Conservation (phyloP, 139 green algal genomes). For the Chlamydomonas incerta region DNA sequence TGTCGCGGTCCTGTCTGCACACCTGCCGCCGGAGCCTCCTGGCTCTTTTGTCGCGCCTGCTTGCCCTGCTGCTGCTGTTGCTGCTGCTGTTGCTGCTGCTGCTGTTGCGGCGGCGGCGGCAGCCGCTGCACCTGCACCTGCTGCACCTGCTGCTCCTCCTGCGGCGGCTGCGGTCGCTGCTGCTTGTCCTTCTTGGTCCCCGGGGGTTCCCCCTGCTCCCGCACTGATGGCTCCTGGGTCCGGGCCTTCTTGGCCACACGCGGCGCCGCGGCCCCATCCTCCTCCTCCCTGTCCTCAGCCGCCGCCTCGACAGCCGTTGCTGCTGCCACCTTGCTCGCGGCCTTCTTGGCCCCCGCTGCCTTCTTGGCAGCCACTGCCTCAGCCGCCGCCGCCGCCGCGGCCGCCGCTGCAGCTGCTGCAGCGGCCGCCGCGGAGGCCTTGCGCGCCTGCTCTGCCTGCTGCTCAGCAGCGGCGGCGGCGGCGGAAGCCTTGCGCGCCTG, state of each 20-base stretch:
- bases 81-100: neutral
- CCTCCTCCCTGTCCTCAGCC: neutral
- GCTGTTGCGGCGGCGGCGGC: slow-evolving; percentile 7
- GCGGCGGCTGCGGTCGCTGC: slow-evolving; percentile 23
- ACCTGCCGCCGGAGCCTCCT: neutral
- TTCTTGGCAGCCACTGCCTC: neutral
- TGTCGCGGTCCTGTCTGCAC: neutral
- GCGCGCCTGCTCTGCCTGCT: neutral
- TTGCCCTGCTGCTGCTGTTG: slow-evolving; percentile 8
- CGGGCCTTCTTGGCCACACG: neutral
- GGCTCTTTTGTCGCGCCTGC: slow-evolving; percentile 4
- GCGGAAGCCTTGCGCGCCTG: neutral
- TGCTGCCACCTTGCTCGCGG: neutral
- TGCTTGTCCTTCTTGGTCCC: neutral
- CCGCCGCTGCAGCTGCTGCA: neutral
- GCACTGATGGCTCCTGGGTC: neutral
- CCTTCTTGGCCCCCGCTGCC: slow-evolving; percentile 1
- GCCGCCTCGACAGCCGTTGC: neutral
- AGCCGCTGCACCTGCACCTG: slow-evolving; percentile 12
- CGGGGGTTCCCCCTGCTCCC: too few relatives aligned
- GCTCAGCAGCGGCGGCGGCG: neutral
- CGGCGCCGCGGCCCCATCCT: neutral
- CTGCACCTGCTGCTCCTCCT: slow-evolving; percentile 12
- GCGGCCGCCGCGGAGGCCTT: too few relatives aligned
- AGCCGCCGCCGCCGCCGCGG: too few relatives aligned